Evolutionary conservation across 768 basidiomycete species (phyloP).

Genomic region (Gymnopilus junonius): DNA sequence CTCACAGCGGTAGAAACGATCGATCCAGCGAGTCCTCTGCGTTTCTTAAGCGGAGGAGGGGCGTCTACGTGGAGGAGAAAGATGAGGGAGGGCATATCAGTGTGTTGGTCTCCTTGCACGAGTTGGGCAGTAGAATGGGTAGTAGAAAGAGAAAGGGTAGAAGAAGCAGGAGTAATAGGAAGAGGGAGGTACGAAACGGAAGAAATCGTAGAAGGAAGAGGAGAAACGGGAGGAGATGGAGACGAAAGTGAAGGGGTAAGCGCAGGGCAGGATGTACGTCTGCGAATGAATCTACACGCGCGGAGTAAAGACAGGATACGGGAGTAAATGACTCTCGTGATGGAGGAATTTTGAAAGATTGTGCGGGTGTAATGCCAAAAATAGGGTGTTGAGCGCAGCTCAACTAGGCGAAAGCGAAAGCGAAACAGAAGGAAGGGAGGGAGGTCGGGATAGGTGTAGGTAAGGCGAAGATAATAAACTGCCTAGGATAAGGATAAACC

Average conservation of each 20-base stretch:
- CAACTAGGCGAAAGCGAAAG: slow-evolving; percentile 1
- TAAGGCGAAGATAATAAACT: background rate
- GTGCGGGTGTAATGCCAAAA: background rate
- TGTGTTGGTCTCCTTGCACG: too few relatives aligned
- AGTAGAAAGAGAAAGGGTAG: too few relatives aligned
- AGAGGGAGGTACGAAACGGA: background rate
- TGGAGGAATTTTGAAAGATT: slow-evolving; percentile 6
- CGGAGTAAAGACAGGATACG: slow-evolving; percentile 4
- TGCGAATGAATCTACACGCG: slow-evolving; percentile 8
- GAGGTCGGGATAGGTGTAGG: background rate
- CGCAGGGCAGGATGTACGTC: too few relatives aligned
- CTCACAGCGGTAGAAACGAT: slow-evolving; percentile 84
- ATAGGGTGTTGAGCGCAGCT: slow-evolving; percentile 12
- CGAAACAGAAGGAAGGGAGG: background rate
- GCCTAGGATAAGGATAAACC: slow-evolving; percentile 1
- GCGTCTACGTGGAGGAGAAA: slow-evolving; percentile 66
- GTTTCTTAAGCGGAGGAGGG: slow-evolving; percentile 77
- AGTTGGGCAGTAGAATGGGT: slow-evolving; percentile 16
- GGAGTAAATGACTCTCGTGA: slow-evolving; percentile 3
- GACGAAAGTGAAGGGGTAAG: slow-evolving; percentile 11
- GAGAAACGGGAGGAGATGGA: too few relatives aligned
- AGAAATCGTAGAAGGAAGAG: background rate
- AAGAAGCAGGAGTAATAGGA: too few relatives aligned
- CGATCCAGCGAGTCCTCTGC: slow-evolving; percentile 79
- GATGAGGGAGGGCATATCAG: background rate